These are phyloP conservation scores for Russula ochroleuca DNA, from an alignment of 768 basidiomycete species.

Conservation along the genomic window DNA sequence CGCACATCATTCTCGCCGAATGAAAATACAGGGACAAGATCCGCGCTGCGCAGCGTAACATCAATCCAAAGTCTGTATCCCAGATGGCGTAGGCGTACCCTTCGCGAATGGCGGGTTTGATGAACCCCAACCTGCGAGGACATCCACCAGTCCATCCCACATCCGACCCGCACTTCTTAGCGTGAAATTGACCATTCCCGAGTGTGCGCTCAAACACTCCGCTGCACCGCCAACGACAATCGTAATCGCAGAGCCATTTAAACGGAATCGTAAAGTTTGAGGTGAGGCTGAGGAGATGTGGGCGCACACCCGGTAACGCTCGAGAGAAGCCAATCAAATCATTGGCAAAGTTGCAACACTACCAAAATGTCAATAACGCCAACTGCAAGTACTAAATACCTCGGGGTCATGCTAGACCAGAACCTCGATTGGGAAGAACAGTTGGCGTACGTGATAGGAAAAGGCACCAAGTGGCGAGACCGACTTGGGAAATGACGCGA, in stretches of 20 bases:
- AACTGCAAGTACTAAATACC: no score
- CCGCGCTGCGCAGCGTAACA: constrained; percentile 54
- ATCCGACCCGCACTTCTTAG: constrained; percentile 40
- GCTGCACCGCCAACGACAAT: constrained; percentile 97
- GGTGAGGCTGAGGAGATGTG: constrained; percentile 86
- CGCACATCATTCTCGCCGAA: constrained; percentile 98
- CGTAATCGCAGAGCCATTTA: constrained; percentile 57
- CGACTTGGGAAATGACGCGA: no score
- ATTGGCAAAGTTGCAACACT: constrained; percentile 96
- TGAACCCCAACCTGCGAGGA: constrained; percentile 73
- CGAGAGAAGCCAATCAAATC: constrained; percentile 94
- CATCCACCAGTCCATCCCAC: background rate
- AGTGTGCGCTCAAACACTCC: constrained; percentile 88
- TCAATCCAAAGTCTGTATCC: constrained; percentile 1
- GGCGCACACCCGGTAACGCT: constrained; percentile 85
- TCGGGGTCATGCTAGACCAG: no score
- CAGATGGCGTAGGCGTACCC: constrained; percentile 48
- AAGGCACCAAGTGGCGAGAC: no score
- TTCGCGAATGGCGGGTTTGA: constrained; percentile 88
- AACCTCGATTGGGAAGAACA: no score
- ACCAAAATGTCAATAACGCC: no score
- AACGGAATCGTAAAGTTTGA: constrained; percentile 91
- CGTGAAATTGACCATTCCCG: constrained; percentile 93
- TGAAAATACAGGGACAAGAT: constrained; percentile 95
- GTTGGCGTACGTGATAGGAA: no score